phyloP scores from a whole-genome alignment of 2,329 filamentous ascomycete species.

The Sclerotinia minor region DNA sequence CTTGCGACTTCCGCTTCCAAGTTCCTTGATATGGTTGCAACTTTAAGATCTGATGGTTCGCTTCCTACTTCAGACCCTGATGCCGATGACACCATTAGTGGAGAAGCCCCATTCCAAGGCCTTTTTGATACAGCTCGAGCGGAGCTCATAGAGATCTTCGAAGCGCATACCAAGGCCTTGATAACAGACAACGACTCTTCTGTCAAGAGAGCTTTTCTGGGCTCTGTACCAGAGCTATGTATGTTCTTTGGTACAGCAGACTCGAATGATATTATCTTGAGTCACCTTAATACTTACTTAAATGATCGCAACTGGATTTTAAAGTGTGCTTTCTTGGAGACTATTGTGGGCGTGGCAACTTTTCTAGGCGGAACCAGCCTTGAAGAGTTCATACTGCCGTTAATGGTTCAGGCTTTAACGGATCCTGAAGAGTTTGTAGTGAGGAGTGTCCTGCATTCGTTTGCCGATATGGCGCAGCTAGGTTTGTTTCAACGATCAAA shows the following conservation, averaged over 20 bases:
- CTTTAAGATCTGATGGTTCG: conserved; percentile 79
- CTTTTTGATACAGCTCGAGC: conserved; percentile 84
- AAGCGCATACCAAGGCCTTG: conserved; percentile 83
- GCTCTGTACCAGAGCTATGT: conserved; percentile 87
- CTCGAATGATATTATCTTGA: conserved; percentile 93
- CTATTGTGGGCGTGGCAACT: conserved; percentile 86
- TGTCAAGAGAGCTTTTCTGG: conserved; percentile 86
- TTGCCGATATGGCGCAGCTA: conserved; percentile 84
- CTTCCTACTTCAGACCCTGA: conserved; percentile 76
- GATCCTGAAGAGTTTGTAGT: conserved; percentile 94
- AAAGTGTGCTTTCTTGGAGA: conserved; percentile 95
- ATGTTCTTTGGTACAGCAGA: conserved; percentile 92
- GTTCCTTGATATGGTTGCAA: conserved; percentile 89
- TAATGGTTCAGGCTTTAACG: conserved; percentile 93
- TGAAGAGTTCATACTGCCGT: conserved; percentile 90
- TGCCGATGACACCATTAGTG: conserved; percentile 68
- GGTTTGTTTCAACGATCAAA: conserved; percentile 83
- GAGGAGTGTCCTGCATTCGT: conserved; percentile 81
- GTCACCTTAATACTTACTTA: conserved; percentile 93
- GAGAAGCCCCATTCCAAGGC: conserved; percentile 72
- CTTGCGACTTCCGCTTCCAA: conserved; percentile 80
- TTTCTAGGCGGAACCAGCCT: conserved; percentile 87
- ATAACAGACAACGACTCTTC: conserved; percentile 83
- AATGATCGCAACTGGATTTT: conserved; percentile 97
- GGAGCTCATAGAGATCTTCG: conserved; percentile 81